phyloP scores from a whole-genome alignment of 2,329 filamentous ascomycete species.

The Nemania abortiva region DNA sequence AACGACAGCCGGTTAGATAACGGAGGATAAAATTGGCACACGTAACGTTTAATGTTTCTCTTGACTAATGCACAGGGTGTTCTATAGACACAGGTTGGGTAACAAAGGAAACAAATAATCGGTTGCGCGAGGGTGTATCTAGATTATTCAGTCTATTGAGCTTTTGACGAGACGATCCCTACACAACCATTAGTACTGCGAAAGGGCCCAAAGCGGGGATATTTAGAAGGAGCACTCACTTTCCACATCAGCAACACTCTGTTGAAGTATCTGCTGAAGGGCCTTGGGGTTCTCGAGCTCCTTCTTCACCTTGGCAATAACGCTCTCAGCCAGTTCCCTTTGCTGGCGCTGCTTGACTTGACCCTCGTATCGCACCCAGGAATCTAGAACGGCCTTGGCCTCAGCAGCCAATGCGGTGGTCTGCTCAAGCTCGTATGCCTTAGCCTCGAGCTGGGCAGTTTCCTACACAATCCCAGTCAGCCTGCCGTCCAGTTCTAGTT shows the following conservation, averaged over 20 bases:
- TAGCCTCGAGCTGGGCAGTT: conserved; percentile 93
- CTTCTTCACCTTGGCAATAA: conserved; percentile 99
- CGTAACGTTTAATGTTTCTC: conserved; percentile 46
- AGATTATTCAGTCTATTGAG: conserved; percentile 65
- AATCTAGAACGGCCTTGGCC: conserved; percentile 95
- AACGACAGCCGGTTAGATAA: conserved; percentile 1
- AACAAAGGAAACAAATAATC: conserved; percentile 63
- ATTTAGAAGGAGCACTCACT: conserved; percentile 67
- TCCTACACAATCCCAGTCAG: conserved; percentile 69
- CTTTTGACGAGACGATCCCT: conserved; percentile 74
- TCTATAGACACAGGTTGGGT: conserved; percentile 65
- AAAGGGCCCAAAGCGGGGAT: too few species aligned
- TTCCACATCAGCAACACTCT: conserved; percentile 96
- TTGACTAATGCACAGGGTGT: conserved; percentile 72
- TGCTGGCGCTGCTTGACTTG: conserved; percentile 99
- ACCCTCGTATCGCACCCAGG: conserved; percentile 97
- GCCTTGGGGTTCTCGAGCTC: conserved; percentile 98
- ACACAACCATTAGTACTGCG: conserved; percentile 52
- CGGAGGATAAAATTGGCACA: neutral
- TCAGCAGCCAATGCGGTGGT: conserved; percentile 90
- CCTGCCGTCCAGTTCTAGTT: conserved; percentile 22
- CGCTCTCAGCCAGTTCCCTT: conserved; percentile 89
- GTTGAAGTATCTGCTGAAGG: conserved; percentile 96
- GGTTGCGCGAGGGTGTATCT: conserved; percentile 50
- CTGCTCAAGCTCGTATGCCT: conserved; percentile 98